Conservation (phyloP, 306 rosid genomes). For the Prunus mume region DNA sequence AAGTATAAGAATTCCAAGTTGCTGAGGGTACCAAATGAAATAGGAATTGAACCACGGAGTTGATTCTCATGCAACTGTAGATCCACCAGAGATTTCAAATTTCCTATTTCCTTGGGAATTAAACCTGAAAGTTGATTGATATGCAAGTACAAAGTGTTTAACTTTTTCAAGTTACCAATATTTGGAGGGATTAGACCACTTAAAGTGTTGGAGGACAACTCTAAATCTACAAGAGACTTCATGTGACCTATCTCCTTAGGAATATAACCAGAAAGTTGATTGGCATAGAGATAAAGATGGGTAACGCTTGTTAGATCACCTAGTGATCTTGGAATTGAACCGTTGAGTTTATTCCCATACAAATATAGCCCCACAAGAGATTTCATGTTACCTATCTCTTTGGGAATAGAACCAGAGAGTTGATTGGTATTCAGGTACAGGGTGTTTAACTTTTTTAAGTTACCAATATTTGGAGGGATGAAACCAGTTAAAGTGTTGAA, state of each 20-base stretch:
- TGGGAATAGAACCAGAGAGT: neutral
- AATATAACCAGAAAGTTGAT: neutral
- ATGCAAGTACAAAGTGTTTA: conserved; percentile 10
- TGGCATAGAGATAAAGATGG: neutral
- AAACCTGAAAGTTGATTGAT: conserved; percentile 22
- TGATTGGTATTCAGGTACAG: neutral
- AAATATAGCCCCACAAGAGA: too few relatives aligned
- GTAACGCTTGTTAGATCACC: neutral
- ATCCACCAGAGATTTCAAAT: neutral
- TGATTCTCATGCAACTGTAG: neutral
- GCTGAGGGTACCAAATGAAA: conserved; percentile 6
- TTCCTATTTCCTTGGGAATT: conserved; percentile 6
- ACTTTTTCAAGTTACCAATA: neutral
- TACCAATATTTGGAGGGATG: too few relatives aligned
- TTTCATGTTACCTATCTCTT: too few relatives aligned
- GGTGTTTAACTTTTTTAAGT: too few relatives aligned
- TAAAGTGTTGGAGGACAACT: too few relatives aligned
- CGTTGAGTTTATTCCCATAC: too few relatives aligned
- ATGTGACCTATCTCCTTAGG: too few relatives aligned
- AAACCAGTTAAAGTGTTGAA: too few relatives aligned
- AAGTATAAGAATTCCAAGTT: conserved; percentile 8
- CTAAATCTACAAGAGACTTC: too few relatives aligned
- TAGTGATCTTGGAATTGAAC: neutral
- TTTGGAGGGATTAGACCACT: neutral
- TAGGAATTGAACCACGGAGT: neutral